Conservation (phyloP, 139 green algal genomes). For the Asterochloris erici region DNA sequence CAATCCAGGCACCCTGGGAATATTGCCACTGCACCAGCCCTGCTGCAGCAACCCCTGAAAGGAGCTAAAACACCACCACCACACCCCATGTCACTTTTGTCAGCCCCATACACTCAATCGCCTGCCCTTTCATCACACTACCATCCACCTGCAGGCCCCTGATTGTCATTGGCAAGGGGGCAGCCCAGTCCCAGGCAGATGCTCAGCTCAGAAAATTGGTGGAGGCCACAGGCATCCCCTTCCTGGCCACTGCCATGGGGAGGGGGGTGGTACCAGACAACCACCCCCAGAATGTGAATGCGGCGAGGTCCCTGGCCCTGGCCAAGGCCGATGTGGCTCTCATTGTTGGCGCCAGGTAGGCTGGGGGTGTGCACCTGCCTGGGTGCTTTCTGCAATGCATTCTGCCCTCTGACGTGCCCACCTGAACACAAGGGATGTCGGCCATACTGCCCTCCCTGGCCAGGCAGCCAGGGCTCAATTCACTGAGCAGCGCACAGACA, state of each 20-base stretch:
- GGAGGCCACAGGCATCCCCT: slow-evolving; percentile 50
- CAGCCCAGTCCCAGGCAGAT: slow-evolving; percentile 47
- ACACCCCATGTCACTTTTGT: too few relatives aligned
- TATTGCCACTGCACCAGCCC: too few relatives aligned
- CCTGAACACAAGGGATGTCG: neutral
- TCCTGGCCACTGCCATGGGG: slow-evolving; percentile 74
- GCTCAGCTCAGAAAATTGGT: slow-evolving; percentile 41
- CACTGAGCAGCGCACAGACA: too few relatives aligned
- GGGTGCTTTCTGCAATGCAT: neutral
- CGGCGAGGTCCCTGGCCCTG: slow-evolving; percentile 63
- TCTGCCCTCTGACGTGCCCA: neutral
- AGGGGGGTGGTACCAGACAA: slow-evolving; percentile 71
- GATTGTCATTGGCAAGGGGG: slow-evolving; percentile 72
- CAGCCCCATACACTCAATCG: too few relatives aligned
- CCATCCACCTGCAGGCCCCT: slow-evolving; percentile 44
- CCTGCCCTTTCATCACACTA: too few relatives aligned
- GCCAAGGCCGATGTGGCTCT: slow-evolving; percentile 63
- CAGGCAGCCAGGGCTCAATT: too few relatives aligned
- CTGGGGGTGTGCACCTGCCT: neutral
- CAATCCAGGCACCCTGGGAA: too few relatives aligned
- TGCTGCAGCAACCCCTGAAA: too few relatives aligned
- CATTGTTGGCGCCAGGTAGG: slow-evolving; percentile 57
- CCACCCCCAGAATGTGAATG: slow-evolving; percentile 48
- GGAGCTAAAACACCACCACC: too few relatives aligned
- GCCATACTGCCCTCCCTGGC: too few relatives aligned